Evolutionary conservation across 1,284 basidiomycete genomes (phyloP), one percentile per base, ranked within the genome.

Genomic region (Pterulicium gracile): DNA sequence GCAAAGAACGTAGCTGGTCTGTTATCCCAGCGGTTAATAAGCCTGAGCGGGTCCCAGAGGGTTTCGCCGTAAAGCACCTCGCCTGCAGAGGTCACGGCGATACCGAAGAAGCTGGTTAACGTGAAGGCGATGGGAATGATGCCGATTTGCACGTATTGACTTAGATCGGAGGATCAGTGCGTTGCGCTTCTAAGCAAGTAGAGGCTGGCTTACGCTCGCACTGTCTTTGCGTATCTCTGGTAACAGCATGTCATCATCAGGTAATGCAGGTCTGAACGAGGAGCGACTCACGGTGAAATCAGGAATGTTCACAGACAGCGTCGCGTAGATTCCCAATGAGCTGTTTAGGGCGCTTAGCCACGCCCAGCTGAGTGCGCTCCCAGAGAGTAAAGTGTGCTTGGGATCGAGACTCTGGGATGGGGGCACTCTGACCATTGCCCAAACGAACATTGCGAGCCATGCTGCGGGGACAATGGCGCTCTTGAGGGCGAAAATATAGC

Each of bases 1-100:
- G 77, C 78, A 56, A 90, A 86, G 69, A 90, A 90, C 34, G 81
- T 78, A 1, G 83, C 86, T 0, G 84, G 77, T 32, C 87, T 77
- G 56, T 84, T 85, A 53, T 83, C 77, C 79, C 81, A 85, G 42
- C 67, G 68, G 59, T 82, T 73, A 53, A 86, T 77, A 44, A 81
- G 66, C 43, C 59, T 62, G 13, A 66, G 57, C 0, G 71, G 72
- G 50, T 75, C 69, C 73, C 73, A 75, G 18, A 72, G 61, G 47
- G 67, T 59, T 56, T 64, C 61, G 43, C 77, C 81, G 55, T 86
- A 86, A 3, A 84, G 67, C 0, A 69, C 63, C 49, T 75, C 67
- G 10, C 77, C 77, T 4, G 79, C 76, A n/a, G 77, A 77, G 1
- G 81, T 81, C 43, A 86, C 81, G 12, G 79, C 77, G 47, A 84